A percentile compares a stretch with the other conserved stretches of the same genome.
phyloP scores from a whole-genome alignment of 768 basidiomycete genomes.

The Russula lepida region DNA sequence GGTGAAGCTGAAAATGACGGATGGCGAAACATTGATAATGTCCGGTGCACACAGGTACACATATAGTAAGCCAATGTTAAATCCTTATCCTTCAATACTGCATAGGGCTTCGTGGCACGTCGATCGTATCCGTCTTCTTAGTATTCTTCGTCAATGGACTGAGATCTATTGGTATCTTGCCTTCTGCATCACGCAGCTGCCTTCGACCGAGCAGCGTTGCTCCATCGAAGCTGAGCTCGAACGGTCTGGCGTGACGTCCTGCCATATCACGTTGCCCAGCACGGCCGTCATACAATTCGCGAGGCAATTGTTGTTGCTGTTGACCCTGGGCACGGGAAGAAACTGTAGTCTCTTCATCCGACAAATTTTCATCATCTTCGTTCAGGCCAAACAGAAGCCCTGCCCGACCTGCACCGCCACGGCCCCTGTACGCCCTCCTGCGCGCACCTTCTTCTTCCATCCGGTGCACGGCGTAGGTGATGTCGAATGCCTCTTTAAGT shows the following conservation, averaged over 20 bases:
- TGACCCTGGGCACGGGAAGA: constrained; percentile 23
- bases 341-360: constrained; percentile 45
- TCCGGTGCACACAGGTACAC: not conserved
- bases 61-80: not conserved
- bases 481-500: constrained; percentile 96
- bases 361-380: constrained; percentile 78
- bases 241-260: constrained; percentile 32
- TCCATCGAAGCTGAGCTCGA: constrained; percentile 80
- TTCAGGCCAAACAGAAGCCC: constrained; percentile 83
- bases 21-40: not conserved
- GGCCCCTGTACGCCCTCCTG: constrained; percentile 70
- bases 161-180: constrained; percentile 23
- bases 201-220: constrained; percentile 81
- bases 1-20: not conserved
- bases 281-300: constrained; percentile 46
- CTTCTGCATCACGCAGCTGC: constrained; percentile 34
- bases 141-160: constrained; percentile 33
- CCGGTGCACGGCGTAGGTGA: constrained; percentile 96
- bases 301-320: not conserved
- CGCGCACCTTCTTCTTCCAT: constrained; percentile 98
- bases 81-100: constrained; percentile 9
- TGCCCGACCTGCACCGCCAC: constrained; percentile 63
- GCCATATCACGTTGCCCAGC: constrained; percentile 64
- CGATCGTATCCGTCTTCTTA: constrained; percentile 10
- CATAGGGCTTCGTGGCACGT: constrained; percentile 23